phyloP scores from a whole-genome alignment of 2,329 filamentous ascomycete genomes.

The Xylariales sp. region DNA sequence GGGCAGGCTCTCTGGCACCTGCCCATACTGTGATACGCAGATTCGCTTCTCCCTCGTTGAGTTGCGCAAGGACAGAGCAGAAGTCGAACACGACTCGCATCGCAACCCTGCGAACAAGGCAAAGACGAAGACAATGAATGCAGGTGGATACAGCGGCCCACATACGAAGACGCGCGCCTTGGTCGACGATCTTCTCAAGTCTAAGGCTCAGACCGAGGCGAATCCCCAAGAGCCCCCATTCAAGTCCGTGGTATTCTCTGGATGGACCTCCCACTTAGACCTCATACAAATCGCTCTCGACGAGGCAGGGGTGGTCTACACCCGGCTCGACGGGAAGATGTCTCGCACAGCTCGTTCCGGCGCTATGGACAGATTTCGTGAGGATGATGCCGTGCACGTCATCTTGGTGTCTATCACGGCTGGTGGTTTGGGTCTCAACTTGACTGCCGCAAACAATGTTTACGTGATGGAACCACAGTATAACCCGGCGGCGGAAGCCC shows the following conservation, averaged over 20 bases:
- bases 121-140: slow-evolving; percentile 50
- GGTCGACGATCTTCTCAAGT: slow-evolving; percentile 65
- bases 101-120: slow-evolving; percentile 32
- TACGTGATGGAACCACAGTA: slow-evolving; percentile 99
- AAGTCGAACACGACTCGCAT: slow-evolving; percentile 51
- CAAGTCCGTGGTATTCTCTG: slow-evolving; percentile 92
- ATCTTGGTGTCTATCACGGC: slow-evolving; percentile 91
- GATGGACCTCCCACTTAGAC: slow-evolving; percentile 94
- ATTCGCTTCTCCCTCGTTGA: slow-evolving; percentile 63
- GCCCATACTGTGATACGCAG: slow-evolving; percentile 63
- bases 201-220: slow-evolving; percentile 56
- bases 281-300: slow-evolving; percentile 81
- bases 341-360: slow-evolving; percentile 65
- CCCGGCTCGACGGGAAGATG: slow-evolving; percentile 91
- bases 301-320: slow-evolving; percentile 61
- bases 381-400: slow-evolving; percentile 66
- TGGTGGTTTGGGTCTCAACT: slow-evolving; percentile 85
- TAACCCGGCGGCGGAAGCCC: slow-evolving; percentile 91
- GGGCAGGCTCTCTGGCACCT: slow-evolving; percentile 46
- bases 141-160: slow-evolving; percentile 73
- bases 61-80: slow-evolving; percentile 60
- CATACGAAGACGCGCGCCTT: slow-evolving; percentile 89
- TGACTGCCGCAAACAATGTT: slow-evolving; percentile 80
- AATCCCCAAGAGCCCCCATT: slow-evolving; percentile 66
- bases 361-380: slow-evolving; percentile 74